These are phyloP conservation scores for Mycena epipterygia DNA, from an alignment of 768 basidiomycete genomes.

Conservation along the genomic window DNA sequence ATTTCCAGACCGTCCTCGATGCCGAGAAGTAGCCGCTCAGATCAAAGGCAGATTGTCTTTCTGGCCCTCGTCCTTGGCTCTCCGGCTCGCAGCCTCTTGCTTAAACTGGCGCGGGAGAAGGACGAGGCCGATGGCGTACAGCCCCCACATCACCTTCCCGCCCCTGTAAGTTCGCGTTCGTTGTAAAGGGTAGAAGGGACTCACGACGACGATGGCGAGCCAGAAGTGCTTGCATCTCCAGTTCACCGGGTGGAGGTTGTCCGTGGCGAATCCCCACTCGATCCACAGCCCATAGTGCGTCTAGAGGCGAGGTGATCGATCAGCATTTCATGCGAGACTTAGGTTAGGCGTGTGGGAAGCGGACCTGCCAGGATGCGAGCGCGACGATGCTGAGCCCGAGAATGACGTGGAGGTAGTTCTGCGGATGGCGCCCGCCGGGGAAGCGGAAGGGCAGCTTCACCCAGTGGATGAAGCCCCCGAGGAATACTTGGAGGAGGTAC, in stretches of 20 bases:
- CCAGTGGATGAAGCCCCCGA: constrained; percentile 55
- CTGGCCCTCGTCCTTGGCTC: constrained; percentile 4
- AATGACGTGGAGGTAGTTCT: constrained; percentile 42
- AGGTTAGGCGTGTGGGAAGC: too few species aligned
- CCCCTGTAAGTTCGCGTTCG: background rate
- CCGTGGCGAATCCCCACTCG: constrained; percentile 38
- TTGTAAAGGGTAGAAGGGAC: background rate
- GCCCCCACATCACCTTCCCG: constrained; percentile 43
- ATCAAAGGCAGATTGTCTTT: constrained; percentile 11
- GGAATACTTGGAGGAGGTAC: constrained; percentile 51
- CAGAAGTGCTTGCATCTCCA: constrained; percentile 36
- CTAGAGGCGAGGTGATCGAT: background rate
- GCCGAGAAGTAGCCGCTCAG: background rate
- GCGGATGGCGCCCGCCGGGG: constrained; percentile 44
- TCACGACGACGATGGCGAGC: constrained; percentile 36
- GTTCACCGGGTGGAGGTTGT: constrained; percentile 33
- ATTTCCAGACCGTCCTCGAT: too few species aligned
- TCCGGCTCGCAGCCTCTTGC: constrained; percentile 37
- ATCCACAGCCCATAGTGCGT: constrained; percentile 48
- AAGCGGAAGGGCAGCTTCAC: constrained; percentile 48
- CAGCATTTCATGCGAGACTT: too few species aligned
- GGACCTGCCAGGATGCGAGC: constrained; percentile 48
- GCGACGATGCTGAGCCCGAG: constrained; percentile 53
- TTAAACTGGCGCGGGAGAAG: constrained; percentile 47
- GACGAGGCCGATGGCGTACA: constrained; percentile 45